Conservation (phyloP, 1,139 yeast species). For the Protomyces inouyei region DNA sequence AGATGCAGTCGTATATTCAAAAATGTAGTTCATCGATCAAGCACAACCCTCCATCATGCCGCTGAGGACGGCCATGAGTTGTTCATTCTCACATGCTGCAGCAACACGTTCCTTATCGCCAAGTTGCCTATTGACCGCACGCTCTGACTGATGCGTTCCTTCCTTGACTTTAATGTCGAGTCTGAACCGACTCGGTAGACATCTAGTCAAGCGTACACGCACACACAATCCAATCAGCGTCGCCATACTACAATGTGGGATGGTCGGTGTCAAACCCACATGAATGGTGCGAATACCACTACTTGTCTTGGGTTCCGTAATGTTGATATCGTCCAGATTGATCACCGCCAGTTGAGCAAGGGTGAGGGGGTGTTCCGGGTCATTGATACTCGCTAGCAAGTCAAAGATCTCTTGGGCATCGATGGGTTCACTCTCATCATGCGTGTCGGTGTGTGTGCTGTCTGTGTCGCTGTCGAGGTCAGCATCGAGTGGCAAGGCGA, state of each 20-base stretch:
- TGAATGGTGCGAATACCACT: conserved; percentile 48
- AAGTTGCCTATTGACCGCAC: conserved; percentile 91
- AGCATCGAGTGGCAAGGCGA: not conserved
- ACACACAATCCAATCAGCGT: conserved; percentile 94
- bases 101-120: conserved; percentile 97
- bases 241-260: conserved; percentile 94
- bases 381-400: conserved; percentile 80
- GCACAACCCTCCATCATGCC: conserved; percentile 82
- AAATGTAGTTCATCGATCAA: not conserved
- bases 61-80: conserved; percentile 76
- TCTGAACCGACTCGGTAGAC: conserved; percentile 80
- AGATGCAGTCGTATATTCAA: not conserved
- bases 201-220: conserved; percentile 81
- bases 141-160: conserved; percentile 93
- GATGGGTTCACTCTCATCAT: conserved; percentile 57
- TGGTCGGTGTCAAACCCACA: conserved; percentile 90
- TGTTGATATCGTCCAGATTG: conserved; percentile 70
- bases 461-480: conserved; percentile 3
- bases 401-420: conserved; percentile 75
- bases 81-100: conserved; percentile 97
- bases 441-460: conserved; percentile 31
- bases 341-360: conserved; percentile 94
- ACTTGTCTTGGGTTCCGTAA: conserved; percentile 47
- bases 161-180: conserved; percentile 74
- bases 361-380: conserved; percentile 96